Base-by-base conservation (phyloP, 2,329 filamentous ascomycete species). In the Gliomastix tumulicola region DNA sequence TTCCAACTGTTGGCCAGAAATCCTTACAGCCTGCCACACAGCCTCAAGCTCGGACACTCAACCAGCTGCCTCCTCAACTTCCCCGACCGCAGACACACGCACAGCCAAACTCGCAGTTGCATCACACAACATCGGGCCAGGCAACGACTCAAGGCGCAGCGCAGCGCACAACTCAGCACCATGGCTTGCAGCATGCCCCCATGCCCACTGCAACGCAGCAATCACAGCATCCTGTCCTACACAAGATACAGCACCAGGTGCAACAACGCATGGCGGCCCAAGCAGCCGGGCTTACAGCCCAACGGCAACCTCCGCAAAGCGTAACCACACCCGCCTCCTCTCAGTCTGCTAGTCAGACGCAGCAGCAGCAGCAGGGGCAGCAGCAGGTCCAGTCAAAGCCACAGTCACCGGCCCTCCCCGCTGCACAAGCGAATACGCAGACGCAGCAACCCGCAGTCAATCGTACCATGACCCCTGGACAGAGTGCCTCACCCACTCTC, bases 51-150 rank as follows among this genome's bases (percentile, higher is more conserved):
- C 34, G 49, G 34, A 44, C 51, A 34, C 46, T 51, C 31, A 41
- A 51, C 32, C 53, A 60, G 34, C 38, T 54, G 34, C 47, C 54
- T 32, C 52, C 50, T 18, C 51, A 59, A 39, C 45, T 44, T 22
- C 47, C 48, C 21, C 44, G 47, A 23, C 34, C 37, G 9, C 41
- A 43, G 27, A 30, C 39, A 16, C 47, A 48, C 16, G 38, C 41
- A 18, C 36, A 41, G 15, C 41, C 34, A 21, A 35, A 41, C 9
- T 47, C 44, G 25, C 44, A 45, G 7, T 41, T 31, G n/a, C n/a
- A n/a, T n/a, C 44, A 18, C 28, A 15, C 33, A 37, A 28, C 40
- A 39, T 20, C 32, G 34, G 17, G 37, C 30, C 28, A 36, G 21
- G 18, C 27, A 17, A 13, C 15, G 21, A 21, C 32, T 16, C 30